These are phyloP conservation scores for Paraconiothyrium sp. DNA, from an alignment of 2,329 filamentous ascomycete species.

Conservation along the genomic window DNA sequence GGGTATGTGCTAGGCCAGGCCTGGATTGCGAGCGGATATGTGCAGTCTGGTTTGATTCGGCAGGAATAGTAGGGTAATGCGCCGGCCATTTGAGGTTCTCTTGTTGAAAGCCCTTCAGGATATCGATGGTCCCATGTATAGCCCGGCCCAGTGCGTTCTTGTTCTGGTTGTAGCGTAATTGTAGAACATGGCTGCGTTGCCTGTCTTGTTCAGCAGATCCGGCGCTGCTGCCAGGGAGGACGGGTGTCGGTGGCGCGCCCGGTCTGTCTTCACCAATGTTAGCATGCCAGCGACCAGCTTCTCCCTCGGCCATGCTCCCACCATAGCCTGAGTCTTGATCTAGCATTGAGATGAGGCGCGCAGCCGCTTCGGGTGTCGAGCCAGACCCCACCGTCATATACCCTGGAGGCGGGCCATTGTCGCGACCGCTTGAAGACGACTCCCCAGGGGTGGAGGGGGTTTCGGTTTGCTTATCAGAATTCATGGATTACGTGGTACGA, in stretches of 20 bases:
- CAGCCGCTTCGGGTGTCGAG: slow-evolving; percentile 81
- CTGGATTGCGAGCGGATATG: slow-evolving; percentile 61
- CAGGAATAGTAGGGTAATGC: slow-evolving; percentile 86
- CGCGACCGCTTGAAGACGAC: slow-evolving; percentile 35
- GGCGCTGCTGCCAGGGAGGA: slow-evolving; percentile 59
- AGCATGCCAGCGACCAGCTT: slow-evolving; percentile 66
- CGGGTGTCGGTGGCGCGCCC: slow-evolving; percentile 65
- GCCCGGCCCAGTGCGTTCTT: slow-evolving; percentile 85
- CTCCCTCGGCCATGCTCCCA: slow-evolving; percentile 74
- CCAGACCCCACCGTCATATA: slow-evolving; percentile 92
- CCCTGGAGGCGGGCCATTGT: slow-evolving; percentile 47
- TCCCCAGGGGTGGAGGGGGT: slow-evolving; percentile 35
- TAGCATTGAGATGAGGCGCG: slow-evolving; percentile 80
- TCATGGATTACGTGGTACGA: slow-evolving; percentile 42
- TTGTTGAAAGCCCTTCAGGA: slow-evolving; percentile 82
- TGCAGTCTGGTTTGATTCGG: slow-evolving; percentile 51
- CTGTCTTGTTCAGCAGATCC: slow-evolving; percentile 69
- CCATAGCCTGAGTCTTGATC: slow-evolving; percentile 94
- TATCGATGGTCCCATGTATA: slow-evolving; percentile 86
- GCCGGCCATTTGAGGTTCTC: slow-evolving; percentile 94
- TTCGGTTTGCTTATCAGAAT: slow-evolving; percentile 36
- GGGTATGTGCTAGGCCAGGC: slow-evolving; percentile 70
- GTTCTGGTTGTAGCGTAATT: slow-evolving; percentile 95
- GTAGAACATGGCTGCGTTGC: slow-evolving; percentile 82
- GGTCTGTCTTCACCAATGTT: slow-evolving; percentile 66